Evolutionary conservation across 1,284 basidiomycete genomes (phyloP).

Genomic region (Nidula niveotomentosa): DNA sequence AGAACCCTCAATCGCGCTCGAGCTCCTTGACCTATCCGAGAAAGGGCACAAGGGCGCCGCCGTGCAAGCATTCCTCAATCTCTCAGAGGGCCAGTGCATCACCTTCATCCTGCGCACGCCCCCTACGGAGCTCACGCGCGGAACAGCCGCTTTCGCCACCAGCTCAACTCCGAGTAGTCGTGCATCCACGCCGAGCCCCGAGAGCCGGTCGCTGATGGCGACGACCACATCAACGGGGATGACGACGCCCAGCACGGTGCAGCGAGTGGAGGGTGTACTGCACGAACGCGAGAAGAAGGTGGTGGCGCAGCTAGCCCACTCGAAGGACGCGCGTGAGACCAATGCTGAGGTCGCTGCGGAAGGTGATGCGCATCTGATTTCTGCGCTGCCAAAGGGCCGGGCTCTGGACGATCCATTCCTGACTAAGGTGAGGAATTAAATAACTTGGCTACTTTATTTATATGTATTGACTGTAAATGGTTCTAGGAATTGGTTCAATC

Average conservation of each 20-base stretch:
- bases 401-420: conserved; percentile 48
- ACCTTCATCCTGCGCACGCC: conserved; percentile 80
- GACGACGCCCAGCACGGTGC: neutral
- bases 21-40: conserved; percentile 56
- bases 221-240: neutral
- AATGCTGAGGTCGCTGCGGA: conserved; percentile 4
- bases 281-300: neutral
- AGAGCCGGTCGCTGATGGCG: neutral
- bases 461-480: too few relatives aligned
- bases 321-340: neutral
- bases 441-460: too few relatives aligned
- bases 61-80: conserved; percentile 51
- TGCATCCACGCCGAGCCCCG: neutral
- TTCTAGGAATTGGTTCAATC: conserved; percentile 49
- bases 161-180: neutral
- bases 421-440: conserved; percentile 35
- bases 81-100: conserved; percentile 82
- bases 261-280: neutral
- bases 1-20: conserved; percentile 54
- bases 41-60: conserved; percentile 69
- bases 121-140: conserved; percentile 28
- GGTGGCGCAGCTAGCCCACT: neutral
- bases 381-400: conserved; percentile 12
- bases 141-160: neutral
- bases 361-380: conserved; percentile 2